Evolutionary conservation across 1,284 basidiomycete genomes (phyloP).

Genomic region (Schizophyllum amplum): DNA sequence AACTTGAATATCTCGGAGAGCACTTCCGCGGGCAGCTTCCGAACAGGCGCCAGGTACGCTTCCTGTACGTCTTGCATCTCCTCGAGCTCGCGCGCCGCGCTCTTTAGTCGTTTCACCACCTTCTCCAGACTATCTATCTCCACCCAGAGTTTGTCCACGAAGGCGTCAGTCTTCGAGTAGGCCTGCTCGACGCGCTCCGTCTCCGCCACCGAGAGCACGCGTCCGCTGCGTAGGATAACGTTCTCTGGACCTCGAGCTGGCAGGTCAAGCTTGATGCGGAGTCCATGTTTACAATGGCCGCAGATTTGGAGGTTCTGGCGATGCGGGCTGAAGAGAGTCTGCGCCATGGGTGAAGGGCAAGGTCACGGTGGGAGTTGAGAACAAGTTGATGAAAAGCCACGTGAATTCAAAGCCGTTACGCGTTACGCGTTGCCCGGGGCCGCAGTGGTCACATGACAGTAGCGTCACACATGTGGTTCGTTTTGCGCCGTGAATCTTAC

Average conservation of each 20-base stretch:
- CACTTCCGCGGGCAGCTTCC: not conserved
- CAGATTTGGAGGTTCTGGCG: too few species aligned
- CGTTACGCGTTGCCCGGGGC: too few species aligned
- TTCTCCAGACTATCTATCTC: not conserved
- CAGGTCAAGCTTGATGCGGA: not conserved
- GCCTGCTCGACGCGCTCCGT: not conserved
- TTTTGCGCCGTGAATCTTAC: too few species aligned
- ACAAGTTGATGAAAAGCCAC: too few species aligned
- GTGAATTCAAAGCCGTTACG: too few species aligned
- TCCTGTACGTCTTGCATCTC: not conserved
- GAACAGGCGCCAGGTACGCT: not conserved
- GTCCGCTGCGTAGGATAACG: not conserved
- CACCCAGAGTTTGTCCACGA: not conserved
- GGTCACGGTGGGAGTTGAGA: too few species aligned
- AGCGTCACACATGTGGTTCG: too few species aligned
- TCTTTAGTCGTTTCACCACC: not conserved
- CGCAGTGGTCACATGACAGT: too few species aligned
- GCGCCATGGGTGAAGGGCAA: too few species aligned
- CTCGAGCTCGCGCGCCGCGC: not conserved
- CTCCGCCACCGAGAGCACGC: not conserved
- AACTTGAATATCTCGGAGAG: not conserved
- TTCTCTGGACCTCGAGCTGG: not conserved
- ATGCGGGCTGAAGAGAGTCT: too few species aligned
- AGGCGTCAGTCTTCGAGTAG: not conserved
- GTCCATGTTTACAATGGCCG: too few species aligned